Evolutionary conservation across 495 filamentous ascomycete species (phyloP).

Genomic region (Tricharina praecox): DNA sequence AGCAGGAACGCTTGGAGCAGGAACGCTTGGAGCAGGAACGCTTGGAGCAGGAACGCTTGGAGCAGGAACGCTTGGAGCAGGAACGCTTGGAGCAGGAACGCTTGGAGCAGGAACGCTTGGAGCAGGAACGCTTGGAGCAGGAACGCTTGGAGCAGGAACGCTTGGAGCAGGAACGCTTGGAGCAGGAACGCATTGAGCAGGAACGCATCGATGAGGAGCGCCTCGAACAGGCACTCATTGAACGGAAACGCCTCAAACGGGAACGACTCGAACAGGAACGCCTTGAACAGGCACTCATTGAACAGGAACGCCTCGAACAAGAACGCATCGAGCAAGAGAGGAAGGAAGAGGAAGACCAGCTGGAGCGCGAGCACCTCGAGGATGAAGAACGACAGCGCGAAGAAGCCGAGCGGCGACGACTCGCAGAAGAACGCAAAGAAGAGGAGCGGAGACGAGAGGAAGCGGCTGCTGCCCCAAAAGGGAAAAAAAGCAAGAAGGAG

Average conservation of each 20-base stretch:
- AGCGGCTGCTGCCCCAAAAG: not conserved
- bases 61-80: not conserved
- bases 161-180: not conserved
- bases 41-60: slow-evolving; percentile 1
- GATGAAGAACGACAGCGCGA: not conserved
- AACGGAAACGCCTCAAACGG: no score
- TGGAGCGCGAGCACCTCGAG: not conserved
- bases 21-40: no score
- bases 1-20: no score
- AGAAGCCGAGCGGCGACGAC: not conserved
- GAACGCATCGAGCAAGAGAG: not conserved
- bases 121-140: not conserved
- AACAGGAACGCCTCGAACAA: not conserved
- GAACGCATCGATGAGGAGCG: not conserved
- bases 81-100: not conserved
- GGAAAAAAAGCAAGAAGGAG: not conserved
- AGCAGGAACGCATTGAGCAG: not conserved
- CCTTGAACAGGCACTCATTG: not conserved
- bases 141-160: not conserved
- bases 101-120: not conserved
- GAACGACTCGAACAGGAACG: no score
- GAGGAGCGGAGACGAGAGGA: not conserved
- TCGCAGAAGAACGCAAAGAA: not conserved
- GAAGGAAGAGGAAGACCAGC: not conserved
- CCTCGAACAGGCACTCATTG: not conserved